These are phyloP conservation scores for Hansfordia pulvinata DNA, from an alignment of 2,329 filamentous ascomycete species.

Conservation along the genomic window DNA sequence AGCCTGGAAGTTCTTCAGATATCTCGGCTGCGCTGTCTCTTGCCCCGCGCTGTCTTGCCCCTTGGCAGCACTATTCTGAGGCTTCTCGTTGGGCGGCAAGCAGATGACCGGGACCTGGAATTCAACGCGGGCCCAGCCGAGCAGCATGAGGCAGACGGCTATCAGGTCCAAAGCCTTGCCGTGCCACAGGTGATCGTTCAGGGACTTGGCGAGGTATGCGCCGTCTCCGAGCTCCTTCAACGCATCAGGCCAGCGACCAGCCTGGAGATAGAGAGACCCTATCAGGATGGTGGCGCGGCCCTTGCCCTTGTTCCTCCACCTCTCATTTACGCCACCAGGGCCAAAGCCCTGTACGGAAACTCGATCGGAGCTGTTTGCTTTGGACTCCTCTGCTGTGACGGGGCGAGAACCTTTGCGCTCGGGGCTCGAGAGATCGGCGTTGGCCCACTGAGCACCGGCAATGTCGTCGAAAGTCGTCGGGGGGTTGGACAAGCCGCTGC, in stretches of 20 bases:
- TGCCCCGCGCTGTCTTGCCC: constrained; percentile 20
- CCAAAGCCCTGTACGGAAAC: constrained; percentile 61
- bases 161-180: constrained; percentile 88
- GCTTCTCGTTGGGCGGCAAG: constrained; percentile 34
- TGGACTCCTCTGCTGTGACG: constrained; percentile 27
- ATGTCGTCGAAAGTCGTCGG: constrained; percentile 35
- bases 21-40: constrained; percentile 33
- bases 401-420: constrained; percentile 23
- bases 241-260: constrained; percentile 82
- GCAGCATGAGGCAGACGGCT: constrained; percentile 66
- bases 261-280: constrained; percentile 75
- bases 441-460: constrained; percentile 16
- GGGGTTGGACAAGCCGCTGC: constrained; percentile 32
- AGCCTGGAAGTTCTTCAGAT: constrained; percentile 38
- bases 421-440: constrained; percentile 23
- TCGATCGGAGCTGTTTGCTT: constrained; percentile 38
- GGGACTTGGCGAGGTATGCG: constrained; percentile 59
- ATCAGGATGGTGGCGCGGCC: constrained; percentile 67
- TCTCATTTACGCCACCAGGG: constrained; percentile 56
- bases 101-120: constrained; percentile 60
- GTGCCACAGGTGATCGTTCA: constrained; percentile 94
- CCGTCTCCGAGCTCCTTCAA: constrained; percentile 72
- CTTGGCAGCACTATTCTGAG: constrained; percentile 18
- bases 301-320: constrained; percentile 68
- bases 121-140: constrained; percentile 72